These are phyloP conservation scores for Colletotrichum sp. DNA, from an alignment of 2,329 filamentous ascomycete species.

Conservation along the genomic window DNA sequence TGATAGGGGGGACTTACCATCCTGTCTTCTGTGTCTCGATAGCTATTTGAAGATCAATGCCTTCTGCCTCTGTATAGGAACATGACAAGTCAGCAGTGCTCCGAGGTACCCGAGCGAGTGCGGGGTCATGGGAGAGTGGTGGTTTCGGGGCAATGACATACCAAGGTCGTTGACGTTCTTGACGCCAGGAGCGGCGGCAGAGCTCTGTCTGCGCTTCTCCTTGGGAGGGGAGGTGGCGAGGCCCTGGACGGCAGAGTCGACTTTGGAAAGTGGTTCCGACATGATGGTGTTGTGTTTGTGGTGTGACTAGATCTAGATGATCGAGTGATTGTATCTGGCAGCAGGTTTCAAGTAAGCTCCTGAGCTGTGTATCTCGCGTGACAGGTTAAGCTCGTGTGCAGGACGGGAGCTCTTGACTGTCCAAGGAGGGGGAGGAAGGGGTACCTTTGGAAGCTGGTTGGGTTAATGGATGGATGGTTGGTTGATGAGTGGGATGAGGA, in stretches of 20 bases:
- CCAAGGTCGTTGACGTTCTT: conserved; percentile 86
- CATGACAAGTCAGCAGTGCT: neutral
- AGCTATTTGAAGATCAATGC: conserved; percentile 74
- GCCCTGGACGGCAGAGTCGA: conserved; percentile 90
- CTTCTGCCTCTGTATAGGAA: conserved; percentile 69
- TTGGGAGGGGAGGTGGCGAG: conserved; percentile 71
- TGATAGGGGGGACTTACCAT: conserved; percentile 66
- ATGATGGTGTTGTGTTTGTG: conserved; percentile 31
- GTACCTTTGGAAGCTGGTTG: conserved; percentile 16
- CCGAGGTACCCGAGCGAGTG: conserved; percentile 3
- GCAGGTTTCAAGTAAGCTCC: neutral
- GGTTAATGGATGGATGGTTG: neutral
- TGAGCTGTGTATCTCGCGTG: neutral
- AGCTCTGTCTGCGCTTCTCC: conserved; percentile 76
- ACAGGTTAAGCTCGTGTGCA: neutral
- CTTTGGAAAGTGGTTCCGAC: conserved; percentile 74
- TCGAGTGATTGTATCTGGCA: neutral
- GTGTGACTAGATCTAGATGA: neutral
- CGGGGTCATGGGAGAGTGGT: neutral
- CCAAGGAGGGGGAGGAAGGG: neutral
- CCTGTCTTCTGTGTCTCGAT: conserved; percentile 86
- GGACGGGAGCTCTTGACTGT: neutral
- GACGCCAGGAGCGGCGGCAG: conserved; percentile 72
- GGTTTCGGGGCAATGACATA: conserved; percentile 52
- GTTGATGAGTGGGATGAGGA: conserved; percentile 10